phyloP scores from a whole-genome alignment of 345 rosid species.

The Jatropha curcas region DNA sequence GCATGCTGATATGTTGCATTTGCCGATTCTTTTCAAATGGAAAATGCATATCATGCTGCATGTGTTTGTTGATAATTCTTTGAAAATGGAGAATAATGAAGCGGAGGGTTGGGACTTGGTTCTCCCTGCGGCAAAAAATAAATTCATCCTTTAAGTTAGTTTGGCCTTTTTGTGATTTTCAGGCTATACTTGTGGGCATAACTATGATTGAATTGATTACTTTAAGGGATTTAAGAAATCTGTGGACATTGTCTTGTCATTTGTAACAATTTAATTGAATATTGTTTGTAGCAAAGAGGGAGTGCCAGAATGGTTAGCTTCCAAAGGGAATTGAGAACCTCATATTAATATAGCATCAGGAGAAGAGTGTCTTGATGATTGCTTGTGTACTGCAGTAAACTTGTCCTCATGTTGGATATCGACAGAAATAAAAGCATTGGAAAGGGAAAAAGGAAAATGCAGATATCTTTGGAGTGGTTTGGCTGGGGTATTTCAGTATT shows the following conservation, averaged over 20 bases:
- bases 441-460: background rate
- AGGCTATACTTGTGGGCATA: background rate
- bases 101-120: background rate
- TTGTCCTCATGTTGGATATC: too few species aligned
- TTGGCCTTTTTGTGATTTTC: background rate
- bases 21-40: background rate
- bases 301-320: too few species aligned
- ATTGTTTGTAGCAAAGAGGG: too few species aligned
- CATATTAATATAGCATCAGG: background rate
- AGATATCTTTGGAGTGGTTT: background rate
- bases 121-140: background rate
- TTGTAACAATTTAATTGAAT: too few species aligned
- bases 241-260: background rate
- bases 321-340: too few species aligned
- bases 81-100: constrained; percentile 3
- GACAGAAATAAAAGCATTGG: too few species aligned
- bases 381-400: background rate
- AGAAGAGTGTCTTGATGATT: background rate
- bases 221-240: background rate
- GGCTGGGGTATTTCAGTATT: background rate
- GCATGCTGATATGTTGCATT: background rate
- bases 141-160: background rate
- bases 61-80: constrained; percentile 5
- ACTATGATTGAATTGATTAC: background rate
- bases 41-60: constrained; percentile 1